A percentile compares a stretch with the other conserved stretches of the same genome.
Conservation (phyloP, 257 asterid species). For the Solanum neorickii region DNA sequence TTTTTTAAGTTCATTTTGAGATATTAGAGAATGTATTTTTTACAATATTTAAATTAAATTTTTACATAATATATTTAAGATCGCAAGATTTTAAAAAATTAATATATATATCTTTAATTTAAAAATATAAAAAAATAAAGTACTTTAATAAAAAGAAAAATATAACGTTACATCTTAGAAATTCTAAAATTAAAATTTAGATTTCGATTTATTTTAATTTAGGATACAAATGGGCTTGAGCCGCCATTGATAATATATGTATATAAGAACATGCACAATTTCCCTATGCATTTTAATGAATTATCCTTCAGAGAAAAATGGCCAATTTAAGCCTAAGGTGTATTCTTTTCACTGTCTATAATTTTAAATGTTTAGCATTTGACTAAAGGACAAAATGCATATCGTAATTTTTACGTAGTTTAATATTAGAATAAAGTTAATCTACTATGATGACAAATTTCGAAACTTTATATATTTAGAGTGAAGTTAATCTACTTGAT, state of each 20-base stretch:
- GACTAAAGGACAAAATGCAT: not conserved
- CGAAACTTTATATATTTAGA: not conserved
- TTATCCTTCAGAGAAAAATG: not conserved
- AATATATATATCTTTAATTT: too few species aligned
- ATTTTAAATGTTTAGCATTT: not conserved
- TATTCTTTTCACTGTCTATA: not conserved
- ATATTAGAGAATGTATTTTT: too few species aligned
- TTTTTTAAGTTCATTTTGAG: too few species aligned
- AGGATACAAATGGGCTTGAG: too few species aligned
- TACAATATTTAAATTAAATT: too few species aligned
- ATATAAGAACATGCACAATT: not conserved
- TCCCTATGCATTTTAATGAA: not conserved
- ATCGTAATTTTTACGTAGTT: not conserved
- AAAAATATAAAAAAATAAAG: too few species aligned
- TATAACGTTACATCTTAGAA: too few species aligned
- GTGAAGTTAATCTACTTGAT: not conserved
- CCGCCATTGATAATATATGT: not conserved
- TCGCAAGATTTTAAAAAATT: too few species aligned
- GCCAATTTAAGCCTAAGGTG: not conserved
- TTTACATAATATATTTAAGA: too few species aligned
- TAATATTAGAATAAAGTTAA: not conserved
- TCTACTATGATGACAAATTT: not conserved
- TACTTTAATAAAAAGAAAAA: too few species aligned
- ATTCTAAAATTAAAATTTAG: too few species aligned
- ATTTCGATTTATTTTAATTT: too few species aligned